Evolutionary conservation across 2,329 filamentous ascomycete genomes (phyloP).

Genomic region (Fusarium bulbicola): DNA sequence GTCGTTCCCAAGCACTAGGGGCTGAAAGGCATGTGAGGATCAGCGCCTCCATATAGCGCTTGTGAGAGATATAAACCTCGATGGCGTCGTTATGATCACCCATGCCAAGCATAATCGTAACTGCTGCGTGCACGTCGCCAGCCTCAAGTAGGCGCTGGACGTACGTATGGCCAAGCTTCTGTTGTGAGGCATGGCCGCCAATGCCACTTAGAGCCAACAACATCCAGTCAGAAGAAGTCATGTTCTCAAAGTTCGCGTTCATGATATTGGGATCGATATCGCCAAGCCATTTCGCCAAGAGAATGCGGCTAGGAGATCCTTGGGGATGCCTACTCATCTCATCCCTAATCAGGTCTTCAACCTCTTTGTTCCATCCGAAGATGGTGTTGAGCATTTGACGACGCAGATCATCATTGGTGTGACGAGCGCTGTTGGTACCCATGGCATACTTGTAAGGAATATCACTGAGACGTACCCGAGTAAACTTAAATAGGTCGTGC

Average conservation of each 20-base stretch:
- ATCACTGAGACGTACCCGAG: slow-evolving; percentile 80
- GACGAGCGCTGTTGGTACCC: slow-evolving; percentile 62
- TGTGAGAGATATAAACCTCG: slow-evolving; percentile 93
- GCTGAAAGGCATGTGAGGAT: slow-evolving; percentile 85
- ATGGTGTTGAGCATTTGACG: slow-evolving; percentile 92
- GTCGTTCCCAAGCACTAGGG: slow-evolving; percentile 89
- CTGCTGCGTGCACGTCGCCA: slow-evolving; percentile 90
- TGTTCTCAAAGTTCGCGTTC: slow-evolving; percentile 81
- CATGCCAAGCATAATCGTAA: slow-evolving; percentile 90
- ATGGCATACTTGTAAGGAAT: slow-evolving; percentile 81
- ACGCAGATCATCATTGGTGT: slow-evolving; percentile 83
- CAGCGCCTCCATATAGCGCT: slow-evolving; percentile 90
- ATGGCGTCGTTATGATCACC: slow-evolving; percentile 94
- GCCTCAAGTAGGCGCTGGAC: slow-evolving; percentile 89
- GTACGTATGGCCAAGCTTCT: slow-evolving; percentile 90
- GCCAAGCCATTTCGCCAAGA: slow-evolving; percentile 92
- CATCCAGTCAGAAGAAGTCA: slow-evolving; percentile 98
- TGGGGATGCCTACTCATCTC: slow-evolving; percentile 79
- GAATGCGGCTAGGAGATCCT: slow-evolving; percentile 80
- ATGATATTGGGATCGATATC: slow-evolving; percentile 85
- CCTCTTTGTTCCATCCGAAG: slow-evolving; percentile 92
- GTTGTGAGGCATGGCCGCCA: slow-evolving; percentile 77
- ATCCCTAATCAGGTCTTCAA: slow-evolving; percentile 82
- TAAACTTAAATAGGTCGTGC: slow-evolving; percentile 87
- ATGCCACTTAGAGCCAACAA: slow-evolving; percentile 90